A percentile compares a stretch with the other conserved stretches of the same genome.
Conservation (phyloP, 129 eudicot species). For the Arctium lappa region DNA sequence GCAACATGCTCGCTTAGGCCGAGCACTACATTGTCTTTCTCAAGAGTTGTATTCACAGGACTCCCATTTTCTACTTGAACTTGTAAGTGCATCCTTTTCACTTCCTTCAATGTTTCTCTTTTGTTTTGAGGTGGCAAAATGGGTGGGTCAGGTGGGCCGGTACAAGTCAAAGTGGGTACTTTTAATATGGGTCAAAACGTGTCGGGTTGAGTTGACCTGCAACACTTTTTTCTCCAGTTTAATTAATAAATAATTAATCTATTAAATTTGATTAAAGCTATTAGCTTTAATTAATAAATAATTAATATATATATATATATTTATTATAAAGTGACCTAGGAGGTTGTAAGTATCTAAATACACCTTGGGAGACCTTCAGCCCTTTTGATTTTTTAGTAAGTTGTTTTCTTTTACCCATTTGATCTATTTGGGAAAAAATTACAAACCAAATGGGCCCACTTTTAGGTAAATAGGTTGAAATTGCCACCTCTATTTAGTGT, state of each 20-base stretch:
- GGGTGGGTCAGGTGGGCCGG: background rate
- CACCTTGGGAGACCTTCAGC: background rate
- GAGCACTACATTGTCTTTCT: slow-evolving; percentile 94
- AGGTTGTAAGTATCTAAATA: background rate
- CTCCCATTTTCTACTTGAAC: slow-evolving; percentile 93
- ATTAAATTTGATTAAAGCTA: background rate
- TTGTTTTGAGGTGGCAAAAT: background rate
- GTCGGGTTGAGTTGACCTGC: background rate
- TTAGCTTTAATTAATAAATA: background rate
- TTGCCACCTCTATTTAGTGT: background rate
- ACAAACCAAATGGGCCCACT: background rate
- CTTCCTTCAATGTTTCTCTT: background rate
- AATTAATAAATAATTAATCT: background rate
- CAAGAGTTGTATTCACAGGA: slow-evolving; percentile 89
- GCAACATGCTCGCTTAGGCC: slow-evolving; percentile 92
- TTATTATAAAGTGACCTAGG: background rate
- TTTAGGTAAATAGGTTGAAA: background rate
- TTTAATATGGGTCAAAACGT: background rate
- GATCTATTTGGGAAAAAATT: background rate
- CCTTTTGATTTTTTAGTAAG: background rate
- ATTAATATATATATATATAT: background rate
- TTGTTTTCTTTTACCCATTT: background rate
- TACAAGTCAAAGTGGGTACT: background rate
- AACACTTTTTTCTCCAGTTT: background rate
- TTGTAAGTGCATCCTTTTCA: slow-evolving; percentile 41